Percentiles rank a stretch among this genome's conserved stretches.
Conservation (phyloP, 2,329 filamentous ascomycete genomes). For the Pseudogymnoascus sp. region DNA sequence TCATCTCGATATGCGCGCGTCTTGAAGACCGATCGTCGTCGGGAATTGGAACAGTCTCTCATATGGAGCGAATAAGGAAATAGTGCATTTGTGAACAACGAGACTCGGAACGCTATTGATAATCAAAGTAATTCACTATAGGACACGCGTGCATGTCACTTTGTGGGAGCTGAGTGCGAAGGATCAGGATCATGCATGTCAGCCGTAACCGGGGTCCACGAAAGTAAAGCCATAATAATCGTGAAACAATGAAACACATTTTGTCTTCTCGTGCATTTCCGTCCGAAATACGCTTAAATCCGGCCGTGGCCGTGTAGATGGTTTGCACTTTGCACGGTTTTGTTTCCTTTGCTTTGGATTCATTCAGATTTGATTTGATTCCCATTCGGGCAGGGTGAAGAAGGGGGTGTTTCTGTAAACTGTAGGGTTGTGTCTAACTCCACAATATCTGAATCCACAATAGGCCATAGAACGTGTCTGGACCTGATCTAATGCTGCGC, state of each 20-base stretch:
- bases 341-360: background rate
- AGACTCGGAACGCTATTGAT: background rate
- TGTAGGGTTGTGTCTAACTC: constrained; percentile 8
- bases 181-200: constrained; percentile 2
- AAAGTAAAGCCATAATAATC: background rate
- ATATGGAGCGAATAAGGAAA: background rate
- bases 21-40: background rate
- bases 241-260: background rate
- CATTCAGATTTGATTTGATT: background rate
- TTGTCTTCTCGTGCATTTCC: background rate
- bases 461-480: background rate
- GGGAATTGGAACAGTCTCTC: background rate
- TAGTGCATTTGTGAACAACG: background rate
- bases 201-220: background rate
- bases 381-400: background rate
- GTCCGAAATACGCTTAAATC: background rate
- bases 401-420: background rate
- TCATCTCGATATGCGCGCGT: constrained; percentile 1
- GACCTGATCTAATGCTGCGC: constrained; percentile 3
- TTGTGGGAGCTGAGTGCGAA: background rate
- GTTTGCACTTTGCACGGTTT: background rate
- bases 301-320: background rate
- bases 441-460: constrained; percentile 8
- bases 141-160: background rate
- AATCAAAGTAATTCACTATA: background rate